Conservation (phyloP, 2,329 filamentous ascomycete genomes). For the Colletotrichum ledebouriae region DNA sequence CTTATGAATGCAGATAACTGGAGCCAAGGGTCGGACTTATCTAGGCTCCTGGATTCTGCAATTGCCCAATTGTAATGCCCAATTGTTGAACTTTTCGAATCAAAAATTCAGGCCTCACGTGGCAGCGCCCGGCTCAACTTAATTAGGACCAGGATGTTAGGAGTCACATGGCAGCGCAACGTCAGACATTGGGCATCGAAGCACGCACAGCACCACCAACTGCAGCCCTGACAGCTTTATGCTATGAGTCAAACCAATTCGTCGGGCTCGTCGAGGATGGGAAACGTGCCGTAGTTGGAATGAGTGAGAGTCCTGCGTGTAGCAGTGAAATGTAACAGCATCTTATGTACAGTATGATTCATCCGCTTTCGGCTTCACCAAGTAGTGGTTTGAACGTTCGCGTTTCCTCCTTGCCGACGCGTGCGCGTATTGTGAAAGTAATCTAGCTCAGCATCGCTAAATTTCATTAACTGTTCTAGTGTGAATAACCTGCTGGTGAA, state of each 20-base stretch:
- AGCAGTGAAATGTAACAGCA: not conserved
- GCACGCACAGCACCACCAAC: slow-evolving; percentile 12
- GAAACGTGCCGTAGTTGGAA: not conserved
- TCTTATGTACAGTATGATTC: not conserved
- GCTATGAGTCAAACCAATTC: slow-evolving; percentile 16
- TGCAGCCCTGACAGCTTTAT: not conserved
- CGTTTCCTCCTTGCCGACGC: too few species aligned
- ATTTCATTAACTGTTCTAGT: not conserved
- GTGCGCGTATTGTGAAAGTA: too few species aligned
- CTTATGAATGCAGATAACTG: too few species aligned
- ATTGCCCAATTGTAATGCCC: not conserved
- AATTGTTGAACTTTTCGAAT: not conserved
- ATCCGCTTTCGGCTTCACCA: not conserved
- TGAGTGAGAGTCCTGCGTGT: too few species aligned
- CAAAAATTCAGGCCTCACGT: not conserved
- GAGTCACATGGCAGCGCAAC: slow-evolving; percentile 27
- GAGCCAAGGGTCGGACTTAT: not conserved
- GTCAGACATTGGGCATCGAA: slow-evolving; percentile 9
- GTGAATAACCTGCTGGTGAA: not conserved
- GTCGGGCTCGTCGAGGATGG: not conserved
- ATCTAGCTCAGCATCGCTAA: too few species aligned
- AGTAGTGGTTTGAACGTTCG: too few species aligned
- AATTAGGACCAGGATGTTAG: not conserved
- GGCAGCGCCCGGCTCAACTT: not conserved
- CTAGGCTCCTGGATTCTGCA: not conserved